Evolutionary conservation across 306 rosid species (phyloP).

Genomic region (Trifolium fragiferum): DNA sequence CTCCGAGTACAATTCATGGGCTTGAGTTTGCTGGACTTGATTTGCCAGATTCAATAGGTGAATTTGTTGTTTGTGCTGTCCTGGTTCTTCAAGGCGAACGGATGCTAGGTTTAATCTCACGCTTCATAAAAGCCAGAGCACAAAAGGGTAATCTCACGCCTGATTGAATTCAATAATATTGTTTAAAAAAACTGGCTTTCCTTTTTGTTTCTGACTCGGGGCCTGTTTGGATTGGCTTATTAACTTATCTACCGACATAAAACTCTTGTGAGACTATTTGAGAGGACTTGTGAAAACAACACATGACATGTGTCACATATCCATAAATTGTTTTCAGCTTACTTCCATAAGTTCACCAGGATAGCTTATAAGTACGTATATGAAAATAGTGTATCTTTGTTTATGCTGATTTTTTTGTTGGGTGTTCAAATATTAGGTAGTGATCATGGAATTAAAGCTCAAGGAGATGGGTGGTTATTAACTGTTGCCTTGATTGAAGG

Average conservation of each 20-base stretch:
- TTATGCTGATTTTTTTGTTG: conserved; percentile 31
- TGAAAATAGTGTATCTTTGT: too few species aligned
- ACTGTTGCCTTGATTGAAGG: conserved; percentile 98
- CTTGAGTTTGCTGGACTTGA: conserved; percentile 96
- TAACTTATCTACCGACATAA: too few species aligned
- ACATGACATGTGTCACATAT: too few species aligned
- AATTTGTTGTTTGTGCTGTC: conserved; percentile 74
- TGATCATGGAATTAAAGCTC: conserved; percentile 98
- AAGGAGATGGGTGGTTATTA: conserved; percentile 98
- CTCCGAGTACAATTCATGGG: conserved; percentile 80
- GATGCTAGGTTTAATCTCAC: conserved; percentile 76
- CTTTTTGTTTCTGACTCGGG: conserved; percentile 13
- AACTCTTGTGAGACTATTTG: too few species aligned
- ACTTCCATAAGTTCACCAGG: too few species aligned
- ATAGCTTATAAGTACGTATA: too few species aligned
- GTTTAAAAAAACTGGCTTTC: conserved; percentile 25
- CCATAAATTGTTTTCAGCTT: too few species aligned
- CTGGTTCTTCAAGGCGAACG: conserved; percentile 93
- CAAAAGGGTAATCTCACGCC: conserved; percentile 66
- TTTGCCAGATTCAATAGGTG: conserved; percentile 95
- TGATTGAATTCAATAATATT: conserved; percentile 4
- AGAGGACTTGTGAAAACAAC: too few species aligned
- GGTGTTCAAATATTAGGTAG: conserved; percentile 61
- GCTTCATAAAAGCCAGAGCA: conserved; percentile 90
- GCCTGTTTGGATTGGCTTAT: not conserved